Evolutionary conservation across 345 rosid species (phyloP), one percentile per base, ranked within the genome.

Genomic region (Eutrema japonicum): DNA sequence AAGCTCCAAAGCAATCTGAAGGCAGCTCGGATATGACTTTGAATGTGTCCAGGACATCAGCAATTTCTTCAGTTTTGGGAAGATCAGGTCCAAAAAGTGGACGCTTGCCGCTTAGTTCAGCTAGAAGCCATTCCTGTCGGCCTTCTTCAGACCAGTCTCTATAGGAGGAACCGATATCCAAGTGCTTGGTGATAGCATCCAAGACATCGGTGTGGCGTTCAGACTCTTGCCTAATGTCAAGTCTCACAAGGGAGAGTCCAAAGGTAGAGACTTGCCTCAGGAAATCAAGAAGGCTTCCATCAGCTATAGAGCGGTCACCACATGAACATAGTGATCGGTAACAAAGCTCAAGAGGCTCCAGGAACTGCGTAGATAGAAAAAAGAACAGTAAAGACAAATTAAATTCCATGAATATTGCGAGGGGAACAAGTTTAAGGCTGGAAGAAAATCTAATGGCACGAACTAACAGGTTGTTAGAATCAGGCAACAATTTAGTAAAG

Each of bases 251-350:
- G 50, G 99, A 86, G 65, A 96, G 96, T 50, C 99, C 99, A 63
- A 96, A 96, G 43, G 97, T 96, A 8, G 99, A 96, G 52, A 90
- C 97, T 87, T 96, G 99, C 75, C 99, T 83, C 77, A 92, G 68
- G 88, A 96, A 92, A 83, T 96, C 99, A 33, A 96, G 99, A 74
- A 96, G 99, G 86, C 86, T 92, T 54, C 99, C 99, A 77, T 96
- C 99, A 63, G 99, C 98, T 76, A 96, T 92, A 47, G 98, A 64
- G 7, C 85, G 89, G 81, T 96, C 99, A 71, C 99, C 99, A 47
- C 96, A 89, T 42, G 86, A 64, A 70, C 97, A 96, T 35, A 92
- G 93, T 7, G 99, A 96, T 64, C 93, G 83, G 81, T 92, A 96
- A 72, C 97, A 90, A 62, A 92, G 93, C 78, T 92, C 99, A 59